Conservation (phyloP, 257 asterid species). For the Solanum pimpinellifolium region DNA sequence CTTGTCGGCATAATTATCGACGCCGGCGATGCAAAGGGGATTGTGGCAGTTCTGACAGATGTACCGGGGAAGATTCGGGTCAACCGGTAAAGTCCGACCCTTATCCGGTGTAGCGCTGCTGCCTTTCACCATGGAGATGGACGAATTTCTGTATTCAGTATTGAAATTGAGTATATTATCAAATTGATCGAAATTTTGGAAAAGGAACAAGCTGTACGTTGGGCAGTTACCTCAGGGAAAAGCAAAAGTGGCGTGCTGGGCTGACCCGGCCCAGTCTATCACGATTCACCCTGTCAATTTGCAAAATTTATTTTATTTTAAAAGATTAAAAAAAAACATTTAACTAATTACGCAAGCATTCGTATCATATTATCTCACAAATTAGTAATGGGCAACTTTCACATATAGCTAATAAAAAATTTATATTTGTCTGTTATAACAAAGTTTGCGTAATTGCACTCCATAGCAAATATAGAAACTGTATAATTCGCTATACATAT, state of each 20-base stretch:
- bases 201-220: background rate
- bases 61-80: constrained; percentile 91
- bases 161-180: background rate
- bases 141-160: background rate
- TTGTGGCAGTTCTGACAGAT: constrained; percentile 95
- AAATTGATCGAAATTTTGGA: background rate
- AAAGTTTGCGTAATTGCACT: no score
- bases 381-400: no score
- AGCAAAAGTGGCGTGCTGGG: background rate
- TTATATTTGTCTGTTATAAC: no score
- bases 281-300: fast-evolving
- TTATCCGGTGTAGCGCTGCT: constrained; percentile 34
- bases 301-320: no score
- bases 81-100: constrained; percentile 78
- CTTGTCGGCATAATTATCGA: constrained; percentile 70
- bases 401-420: no score
- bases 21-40: constrained; percentile 66
- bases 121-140: constrained; percentile 12
- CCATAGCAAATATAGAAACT: no score
- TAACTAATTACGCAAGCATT: no score
- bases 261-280: background rate
- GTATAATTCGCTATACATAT: no score
- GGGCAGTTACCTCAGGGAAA: background rate
- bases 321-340: no score
- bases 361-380: background rate